Evolutionary conservation across 345 rosid genomes (phyloP).

Genomic region (thale cress (Arabidopsis thaliana)): DNA sequence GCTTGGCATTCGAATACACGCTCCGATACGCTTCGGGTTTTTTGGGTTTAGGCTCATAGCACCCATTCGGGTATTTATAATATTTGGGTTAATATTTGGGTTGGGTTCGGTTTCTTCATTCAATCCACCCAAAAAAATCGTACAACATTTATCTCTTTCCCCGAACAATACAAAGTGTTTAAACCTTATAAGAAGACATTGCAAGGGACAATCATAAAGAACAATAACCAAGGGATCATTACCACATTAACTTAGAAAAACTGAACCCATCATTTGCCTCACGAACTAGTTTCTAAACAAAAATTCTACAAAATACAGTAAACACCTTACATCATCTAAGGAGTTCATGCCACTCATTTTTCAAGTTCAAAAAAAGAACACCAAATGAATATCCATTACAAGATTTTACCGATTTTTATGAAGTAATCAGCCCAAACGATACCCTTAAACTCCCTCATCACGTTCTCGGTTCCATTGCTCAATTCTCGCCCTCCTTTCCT

Average conservation of each 20-base stretch:
- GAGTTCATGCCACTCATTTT: constrained; percentile 24
- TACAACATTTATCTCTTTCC: neutral
- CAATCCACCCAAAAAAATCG: too few species aligned
- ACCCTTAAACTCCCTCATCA: constrained; percentile 44
- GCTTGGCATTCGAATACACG: too few species aligned
- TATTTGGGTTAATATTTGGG: too few species aligned
- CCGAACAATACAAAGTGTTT: too few species aligned
- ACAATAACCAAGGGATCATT: constrained; percentile 28
- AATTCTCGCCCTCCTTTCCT: constrained; percentile 84
- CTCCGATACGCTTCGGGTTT: too few species aligned
- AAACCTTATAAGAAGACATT: too few species aligned
- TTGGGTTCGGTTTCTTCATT: too few species aligned
- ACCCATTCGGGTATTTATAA: too few species aligned
- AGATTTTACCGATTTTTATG: neutral
- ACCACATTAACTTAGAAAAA: neutral
- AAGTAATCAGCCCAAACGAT: neutral
- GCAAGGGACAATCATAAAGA: constrained; percentile 10
- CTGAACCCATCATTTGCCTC: constrained; percentile 9
- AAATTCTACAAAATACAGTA: constrained; percentile 16
- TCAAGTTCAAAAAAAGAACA: constrained; percentile 31
- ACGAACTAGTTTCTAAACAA: constrained; percentile 30
- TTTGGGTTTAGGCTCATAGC: too few species aligned
- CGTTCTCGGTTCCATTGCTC: constrained; percentile 92
- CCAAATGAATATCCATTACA: constrained; percentile 33
- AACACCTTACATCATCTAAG: constrained; percentile 23